phyloP scores from a whole-genome alignment of 768 basidiomycete species.

The Austroboletus festivus region DNA sequence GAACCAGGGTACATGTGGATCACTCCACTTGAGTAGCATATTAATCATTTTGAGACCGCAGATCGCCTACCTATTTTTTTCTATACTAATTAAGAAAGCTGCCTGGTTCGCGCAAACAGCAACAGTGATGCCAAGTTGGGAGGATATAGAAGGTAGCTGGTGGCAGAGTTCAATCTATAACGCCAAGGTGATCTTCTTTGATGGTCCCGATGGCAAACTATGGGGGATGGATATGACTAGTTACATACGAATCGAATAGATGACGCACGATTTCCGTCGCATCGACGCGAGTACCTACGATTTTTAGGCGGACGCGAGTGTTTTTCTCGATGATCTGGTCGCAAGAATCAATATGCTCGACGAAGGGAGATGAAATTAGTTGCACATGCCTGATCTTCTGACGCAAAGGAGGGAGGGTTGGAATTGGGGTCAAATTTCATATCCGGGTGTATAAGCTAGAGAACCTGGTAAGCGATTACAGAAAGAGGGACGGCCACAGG shows the following conservation, averaged over 20 bases:
- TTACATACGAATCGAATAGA: background rate
- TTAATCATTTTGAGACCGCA: background rate
- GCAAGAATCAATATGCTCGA: background rate
- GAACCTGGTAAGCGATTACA: conserved; percentile 5
- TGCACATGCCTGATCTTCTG: conserved; percentile 73
- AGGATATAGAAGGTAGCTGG: background rate
- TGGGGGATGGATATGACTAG: background rate
- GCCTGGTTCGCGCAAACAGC: background rate
- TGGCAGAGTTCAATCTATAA: conserved; percentile 60
- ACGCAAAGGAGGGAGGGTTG: conserved; percentile 94
- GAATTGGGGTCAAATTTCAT: conserved; percentile 94
- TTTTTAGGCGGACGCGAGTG: conserved; percentile 87
- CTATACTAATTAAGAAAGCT: background rate
- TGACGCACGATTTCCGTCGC: conserved; percentile 90
- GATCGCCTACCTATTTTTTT: background rate
- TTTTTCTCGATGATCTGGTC: conserved; percentile 88
- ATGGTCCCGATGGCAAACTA: conserved; percentile 98
- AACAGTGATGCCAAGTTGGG: background rate
- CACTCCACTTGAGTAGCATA: background rate
- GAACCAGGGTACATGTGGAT: background rate
- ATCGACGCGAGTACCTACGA: conserved; percentile 97
- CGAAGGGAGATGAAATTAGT: background rate
- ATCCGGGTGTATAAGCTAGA: conserved; percentile 90
- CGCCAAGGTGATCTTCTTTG: conserved; percentile 96
- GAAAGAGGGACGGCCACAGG: conserved; percentile 21